Evolutionary conservation across 768 basidiomycete genomes (phyloP).

Genomic region (Podaxis sp.): DNA sequence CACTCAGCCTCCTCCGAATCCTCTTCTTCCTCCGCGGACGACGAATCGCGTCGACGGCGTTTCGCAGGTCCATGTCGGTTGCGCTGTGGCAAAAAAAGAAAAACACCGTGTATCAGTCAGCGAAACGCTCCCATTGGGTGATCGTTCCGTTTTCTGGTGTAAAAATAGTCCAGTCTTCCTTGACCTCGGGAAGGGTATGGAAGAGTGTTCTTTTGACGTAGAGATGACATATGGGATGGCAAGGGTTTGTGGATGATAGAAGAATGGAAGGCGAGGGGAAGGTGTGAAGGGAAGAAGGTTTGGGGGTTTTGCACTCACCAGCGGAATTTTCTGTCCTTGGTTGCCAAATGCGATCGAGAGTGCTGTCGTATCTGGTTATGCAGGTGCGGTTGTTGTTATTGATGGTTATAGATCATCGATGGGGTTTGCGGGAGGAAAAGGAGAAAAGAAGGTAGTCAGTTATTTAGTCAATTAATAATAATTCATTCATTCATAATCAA

Average conservation of each 20-base stretch:
- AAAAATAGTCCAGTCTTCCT: not conserved
- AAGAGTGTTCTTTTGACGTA: not conserved
- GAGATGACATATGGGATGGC: not conserved
- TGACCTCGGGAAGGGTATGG: not conserved
- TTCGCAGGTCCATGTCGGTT: conserved; percentile 79
- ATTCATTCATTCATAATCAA: not conserved
- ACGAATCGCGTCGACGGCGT: conserved; percentile 60
- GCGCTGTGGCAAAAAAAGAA: conserved; percentile 44
- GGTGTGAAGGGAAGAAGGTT: not conserved
- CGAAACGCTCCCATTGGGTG: not conserved
- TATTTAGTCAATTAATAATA: not conserved
- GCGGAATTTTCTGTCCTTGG: conserved; percentile 85
- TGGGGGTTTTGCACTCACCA: conserved; percentile 50
- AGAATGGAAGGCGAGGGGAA: not conserved
- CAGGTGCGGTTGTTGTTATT: conserved; percentile 73
- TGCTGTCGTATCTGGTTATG: conserved; percentile 72
- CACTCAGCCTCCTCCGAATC: conserved; percentile 57
- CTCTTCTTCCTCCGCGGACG: conserved; percentile 60
- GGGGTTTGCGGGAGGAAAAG: not conserved
- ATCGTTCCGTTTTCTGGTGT: too few species aligned
- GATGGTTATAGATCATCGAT: not conserved
- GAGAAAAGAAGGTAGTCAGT: not conserved
- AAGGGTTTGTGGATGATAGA: not conserved
- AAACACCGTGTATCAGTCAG: conserved; percentile 14
- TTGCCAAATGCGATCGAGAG: conserved; percentile 87